Conservation (phyloP, 352 stramenopile genomes). For the Phytopythium vexans region DNA sequence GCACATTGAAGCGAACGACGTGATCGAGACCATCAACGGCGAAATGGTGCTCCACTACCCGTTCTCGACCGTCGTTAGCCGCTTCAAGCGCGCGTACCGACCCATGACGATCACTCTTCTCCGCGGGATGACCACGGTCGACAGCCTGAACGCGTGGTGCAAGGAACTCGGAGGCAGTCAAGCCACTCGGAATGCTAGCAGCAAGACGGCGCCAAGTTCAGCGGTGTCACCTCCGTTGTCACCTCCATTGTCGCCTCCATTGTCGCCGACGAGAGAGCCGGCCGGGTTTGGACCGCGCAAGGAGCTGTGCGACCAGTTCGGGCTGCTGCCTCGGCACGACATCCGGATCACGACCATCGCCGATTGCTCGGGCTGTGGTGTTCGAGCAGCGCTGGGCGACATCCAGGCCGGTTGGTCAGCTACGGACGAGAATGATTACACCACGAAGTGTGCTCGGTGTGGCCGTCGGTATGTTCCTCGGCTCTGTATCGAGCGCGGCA, state of each 20-base stretch:
- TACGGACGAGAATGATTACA: conserved; percentile 39
- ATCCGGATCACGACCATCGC: conserved; percentile 39
- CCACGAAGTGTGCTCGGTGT: conserved; percentile 28
- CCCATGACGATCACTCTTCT: conserved; percentile 50
- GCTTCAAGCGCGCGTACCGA: conserved; percentile 35
- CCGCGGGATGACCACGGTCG: conserved; percentile 27
- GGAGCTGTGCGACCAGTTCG: conserved; percentile 52
- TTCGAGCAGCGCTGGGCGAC: conserved; percentile 25
- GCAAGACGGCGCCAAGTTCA: neutral
- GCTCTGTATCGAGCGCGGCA: conserved; percentile 32
- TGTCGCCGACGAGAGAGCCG: no score
- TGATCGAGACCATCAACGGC: conserved; percentile 48
- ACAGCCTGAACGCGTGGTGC: conserved; percentile 8
- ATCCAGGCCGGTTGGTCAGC: conserved; percentile 29
- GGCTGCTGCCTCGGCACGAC: conserved; percentile 23
- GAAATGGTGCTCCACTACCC: conserved; percentile 28
- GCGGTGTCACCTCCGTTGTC: no score
- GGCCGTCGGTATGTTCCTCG: conserved; percentile 27
- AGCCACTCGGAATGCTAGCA: neutral
- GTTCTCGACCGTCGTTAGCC: conserved; percentile 26
- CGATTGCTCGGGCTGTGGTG: conserved; percentile 31
- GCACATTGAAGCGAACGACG: conserved; percentile 11
- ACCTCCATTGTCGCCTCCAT: no score
- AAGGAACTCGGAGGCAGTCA: neutral
- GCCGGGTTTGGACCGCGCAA: conserved; percentile 9